Conservation (phyloP, 768 basidiomycete species). For the Botryobasidium botryosum region DNA sequence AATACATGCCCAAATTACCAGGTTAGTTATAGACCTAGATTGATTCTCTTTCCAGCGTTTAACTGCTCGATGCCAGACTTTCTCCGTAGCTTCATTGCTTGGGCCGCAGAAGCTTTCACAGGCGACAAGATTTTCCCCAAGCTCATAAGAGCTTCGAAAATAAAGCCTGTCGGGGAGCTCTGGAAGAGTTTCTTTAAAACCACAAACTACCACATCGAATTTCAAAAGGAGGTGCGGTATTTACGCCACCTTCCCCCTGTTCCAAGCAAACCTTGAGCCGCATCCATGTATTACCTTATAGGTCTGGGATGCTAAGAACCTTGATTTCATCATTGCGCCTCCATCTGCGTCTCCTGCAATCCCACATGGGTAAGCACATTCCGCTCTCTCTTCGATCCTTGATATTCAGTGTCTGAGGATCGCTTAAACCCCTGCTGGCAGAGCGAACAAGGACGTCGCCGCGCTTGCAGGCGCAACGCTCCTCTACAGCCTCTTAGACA, state of each 20-base stretch:
- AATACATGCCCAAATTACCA: too few species aligned
- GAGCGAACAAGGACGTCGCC: constrained; percentile 27
- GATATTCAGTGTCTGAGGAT: background rate
- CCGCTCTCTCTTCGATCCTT: background rate
- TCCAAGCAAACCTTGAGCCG: too few species aligned
- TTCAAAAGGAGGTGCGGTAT: too few species aligned
- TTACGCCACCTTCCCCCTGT: too few species aligned
- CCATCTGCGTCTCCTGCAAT: constrained; percentile 57
- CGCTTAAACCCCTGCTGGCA: constrained; percentile 10
- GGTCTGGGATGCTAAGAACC: constrained; percentile 52
- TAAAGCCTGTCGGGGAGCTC: constrained; percentile 9
- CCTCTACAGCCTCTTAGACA: constrained; percentile 61
- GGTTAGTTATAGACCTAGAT: too few species aligned
- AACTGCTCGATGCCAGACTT: too few species aligned
- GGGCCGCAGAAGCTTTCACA: constrained; percentile 7
- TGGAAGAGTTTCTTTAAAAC: too few species aligned
- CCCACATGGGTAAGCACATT: constrained; percentile 40
- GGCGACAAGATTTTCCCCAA: constrained; percentile 18
- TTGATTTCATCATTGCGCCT: constrained; percentile 65
- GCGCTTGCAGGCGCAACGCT: constrained; percentile 39
- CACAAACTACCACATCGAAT: too few species aligned
- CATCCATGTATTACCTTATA: too few species aligned
- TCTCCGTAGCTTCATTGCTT: background rate
- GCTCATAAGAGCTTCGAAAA: background rate
- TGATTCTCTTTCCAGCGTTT: background rate